Percentiles rank a stretch among this genome's conserved stretches.
These are phyloP conservation scores for Henningerozyma blattae DNA, from an alignment of 805 yeast species.

Conservation along the genomic window DNA sequence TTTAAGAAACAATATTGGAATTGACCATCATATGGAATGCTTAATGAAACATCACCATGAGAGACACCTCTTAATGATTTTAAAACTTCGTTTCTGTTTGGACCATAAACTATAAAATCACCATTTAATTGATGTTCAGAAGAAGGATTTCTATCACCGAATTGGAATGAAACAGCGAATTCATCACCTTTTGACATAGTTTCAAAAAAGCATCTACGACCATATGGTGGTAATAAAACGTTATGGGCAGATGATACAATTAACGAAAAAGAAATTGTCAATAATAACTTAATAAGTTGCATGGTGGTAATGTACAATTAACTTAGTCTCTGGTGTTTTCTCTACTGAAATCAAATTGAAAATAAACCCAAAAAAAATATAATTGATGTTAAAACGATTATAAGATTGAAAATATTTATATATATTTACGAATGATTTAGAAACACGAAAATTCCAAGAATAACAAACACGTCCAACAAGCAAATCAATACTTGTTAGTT, in stretches of 20 bases:
- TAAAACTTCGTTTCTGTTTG: slow-evolving; percentile 32
- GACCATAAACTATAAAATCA: slow-evolving; percentile 51
- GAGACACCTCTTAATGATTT: slow-evolving; percentile 43
- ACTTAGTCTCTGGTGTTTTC: too few species aligned
- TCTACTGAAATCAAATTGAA: too few species aligned
- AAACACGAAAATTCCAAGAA: too few species aligned
- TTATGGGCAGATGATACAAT: slow-evolving; percentile 49
- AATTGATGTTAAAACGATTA: too few species aligned
- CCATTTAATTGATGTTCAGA: slow-evolving; percentile 52
- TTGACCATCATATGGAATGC: slow-evolving; percentile 58
- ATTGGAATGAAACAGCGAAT: slow-evolving; percentile 81
- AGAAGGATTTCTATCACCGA: slow-evolving; percentile 75
- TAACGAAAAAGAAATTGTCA: too few species aligned
- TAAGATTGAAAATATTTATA: too few species aligned
- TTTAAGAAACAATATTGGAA: slow-evolving; percentile 86
- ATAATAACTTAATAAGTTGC: too few species aligned
- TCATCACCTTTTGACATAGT: slow-evolving; percentile 72
- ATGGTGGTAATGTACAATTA: too few species aligned
- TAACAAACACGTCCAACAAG: too few species aligned
- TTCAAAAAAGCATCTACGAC: slow-evolving; percentile 83
- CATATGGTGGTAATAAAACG: slow-evolving; percentile 69
- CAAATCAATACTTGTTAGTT: too few species aligned
- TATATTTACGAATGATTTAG: too few species aligned
- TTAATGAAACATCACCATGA: slow-evolving; percentile 69
- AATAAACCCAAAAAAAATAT: too few species aligned